phyloP scores from a whole-genome alignment of 179 eudicot genomes.

The Beta corolliflora region DNA sequence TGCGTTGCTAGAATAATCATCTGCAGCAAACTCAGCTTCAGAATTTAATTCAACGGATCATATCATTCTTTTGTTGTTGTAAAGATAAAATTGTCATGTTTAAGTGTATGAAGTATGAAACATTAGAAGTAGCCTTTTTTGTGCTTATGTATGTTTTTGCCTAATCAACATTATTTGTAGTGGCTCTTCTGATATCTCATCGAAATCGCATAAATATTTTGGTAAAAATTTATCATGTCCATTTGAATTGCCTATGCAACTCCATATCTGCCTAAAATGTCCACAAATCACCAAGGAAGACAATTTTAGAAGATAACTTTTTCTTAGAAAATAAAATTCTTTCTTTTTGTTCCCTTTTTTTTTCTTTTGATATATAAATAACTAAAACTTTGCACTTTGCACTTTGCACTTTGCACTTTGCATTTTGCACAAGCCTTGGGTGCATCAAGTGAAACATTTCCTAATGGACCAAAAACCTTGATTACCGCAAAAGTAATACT shows the following conservation, averaged over 20 bases:
- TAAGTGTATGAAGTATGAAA: background rate
- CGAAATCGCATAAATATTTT: constrained; percentile 3
- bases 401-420: too few species aligned
- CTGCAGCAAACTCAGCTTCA: constrained; percentile 40
- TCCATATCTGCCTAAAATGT: background rate
- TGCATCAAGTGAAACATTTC: background rate
- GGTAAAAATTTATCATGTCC: too few species aligned
- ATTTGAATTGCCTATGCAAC: background rate
- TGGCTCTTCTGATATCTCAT: constrained; percentile 8
- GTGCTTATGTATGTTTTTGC: background rate
- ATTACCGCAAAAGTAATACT: background rate
- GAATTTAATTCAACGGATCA: background rate
- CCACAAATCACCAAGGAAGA: background rate
- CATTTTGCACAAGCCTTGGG: background rate
- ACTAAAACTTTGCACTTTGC: too few species aligned
- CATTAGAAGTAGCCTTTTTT: constrained; percentile 17
- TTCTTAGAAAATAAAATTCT: too few species aligned
- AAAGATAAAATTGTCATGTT: constrained; percentile 4
- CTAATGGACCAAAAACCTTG: background rate
- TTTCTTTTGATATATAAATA: background rate
- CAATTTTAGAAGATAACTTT: too few species aligned
- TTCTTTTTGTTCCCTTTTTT: too few species aligned
- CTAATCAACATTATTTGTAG: background rate
- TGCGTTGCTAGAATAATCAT: constrained; percentile 28
- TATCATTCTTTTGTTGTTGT: constrained; percentile 31